A percentile compares a stretch with the other conserved stretches of the same genome.
Evolutionary conservation across 371 early-diverging fungal genomes (phyloP).

Genomic region (Lichtheimia ramosa): DNA sequence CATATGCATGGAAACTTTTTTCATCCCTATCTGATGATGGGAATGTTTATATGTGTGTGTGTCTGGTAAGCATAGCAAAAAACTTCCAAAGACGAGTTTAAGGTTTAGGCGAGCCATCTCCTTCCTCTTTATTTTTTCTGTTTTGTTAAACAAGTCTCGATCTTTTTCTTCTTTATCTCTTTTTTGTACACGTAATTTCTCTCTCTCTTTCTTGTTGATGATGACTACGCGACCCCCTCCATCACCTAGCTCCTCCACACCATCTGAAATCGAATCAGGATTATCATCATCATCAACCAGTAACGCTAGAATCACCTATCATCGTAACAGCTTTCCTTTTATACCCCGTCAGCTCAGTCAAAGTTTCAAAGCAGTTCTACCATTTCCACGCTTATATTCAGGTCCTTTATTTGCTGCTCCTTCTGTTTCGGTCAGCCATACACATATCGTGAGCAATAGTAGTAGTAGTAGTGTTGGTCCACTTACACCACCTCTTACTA

Average conservation of each 20-base stretch:
- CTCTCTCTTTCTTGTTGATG: neutral
- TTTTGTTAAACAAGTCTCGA: too few relatives aligned
- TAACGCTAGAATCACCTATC: neutral
- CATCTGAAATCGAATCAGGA: neutral
- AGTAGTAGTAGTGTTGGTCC: slow-evolving; percentile 13
- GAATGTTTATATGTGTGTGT: too few relatives aligned
- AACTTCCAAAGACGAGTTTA: too few relatives aligned
- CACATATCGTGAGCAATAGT: slow-evolving; percentile 5
- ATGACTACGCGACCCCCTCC: neutral
- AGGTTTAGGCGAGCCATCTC: neutral
- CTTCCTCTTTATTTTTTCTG: neutral
- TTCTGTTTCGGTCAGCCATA: slow-evolving; percentile 7
- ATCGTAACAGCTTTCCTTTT: slow-evolving; percentile 1
- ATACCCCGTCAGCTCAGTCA: slow-evolving; percentile 8
- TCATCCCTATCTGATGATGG: too few relatives aligned
- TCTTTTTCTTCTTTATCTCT: too few relatives aligned
- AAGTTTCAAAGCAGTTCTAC: slow-evolving; percentile 5
- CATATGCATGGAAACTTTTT: too few relatives aligned
- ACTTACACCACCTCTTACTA: slow-evolving; percentile 12
- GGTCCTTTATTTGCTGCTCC: slow-evolving; percentile 13
- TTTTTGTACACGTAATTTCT: neutral
- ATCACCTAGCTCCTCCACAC: neutral
- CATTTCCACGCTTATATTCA: slow-evolving; percentile 12
- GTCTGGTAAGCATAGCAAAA: too few relatives aligned
- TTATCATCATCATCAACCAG: neutral